Percentiles rank a stretch among this genome's conserved stretches.
These are phyloP conservation scores for Monilinia fructicola DNA, from an alignment of 2,329 filamentous ascomycete genomes.

Conservation along the genomic window DNA sequence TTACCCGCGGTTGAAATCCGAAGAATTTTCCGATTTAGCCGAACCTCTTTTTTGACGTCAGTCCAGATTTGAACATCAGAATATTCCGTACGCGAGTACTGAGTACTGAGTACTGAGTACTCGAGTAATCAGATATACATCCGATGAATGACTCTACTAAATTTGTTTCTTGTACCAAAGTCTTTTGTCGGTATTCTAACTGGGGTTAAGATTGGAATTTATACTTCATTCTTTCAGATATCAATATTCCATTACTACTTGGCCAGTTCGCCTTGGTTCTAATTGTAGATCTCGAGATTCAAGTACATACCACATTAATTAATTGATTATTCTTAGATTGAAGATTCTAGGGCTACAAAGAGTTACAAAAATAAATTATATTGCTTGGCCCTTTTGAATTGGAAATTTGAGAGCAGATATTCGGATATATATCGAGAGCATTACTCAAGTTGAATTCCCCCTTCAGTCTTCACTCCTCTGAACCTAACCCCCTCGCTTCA, in stretches of 20 bases:
- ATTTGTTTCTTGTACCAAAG: too few relatives aligned
- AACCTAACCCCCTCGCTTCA: neutral
- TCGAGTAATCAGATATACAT: too few relatives aligned
- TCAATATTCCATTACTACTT: neutral
- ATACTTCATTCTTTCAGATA: neutral
- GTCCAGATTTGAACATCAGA: neutral
- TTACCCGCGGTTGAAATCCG: neutral
- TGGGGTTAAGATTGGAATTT: too few relatives aligned
- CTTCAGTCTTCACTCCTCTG: neutral
- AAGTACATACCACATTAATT: neutral
- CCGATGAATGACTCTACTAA: neutral
- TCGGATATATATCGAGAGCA: neutral
- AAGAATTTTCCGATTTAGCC: neutral
- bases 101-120: too few relatives aligned
- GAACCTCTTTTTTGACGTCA: constrained; percentile 1
- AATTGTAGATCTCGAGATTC: too few relatives aligned
- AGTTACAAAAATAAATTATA: neutral
- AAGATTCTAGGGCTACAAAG: neutral
- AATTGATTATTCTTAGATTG: neutral
- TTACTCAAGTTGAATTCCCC: neutral
- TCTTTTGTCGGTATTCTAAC: too few relatives aligned
- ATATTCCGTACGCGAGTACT: too few relatives aligned
- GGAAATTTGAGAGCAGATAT: neutral
- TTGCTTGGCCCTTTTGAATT: neutral
- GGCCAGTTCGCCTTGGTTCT: neutral